A percentile compares a stretch with the other conserved stretches of the same genome.
Evolutionary conservation across 176 grass and related monocot genomes (phyloP).

Genomic region (Carex littledalei): DNA sequence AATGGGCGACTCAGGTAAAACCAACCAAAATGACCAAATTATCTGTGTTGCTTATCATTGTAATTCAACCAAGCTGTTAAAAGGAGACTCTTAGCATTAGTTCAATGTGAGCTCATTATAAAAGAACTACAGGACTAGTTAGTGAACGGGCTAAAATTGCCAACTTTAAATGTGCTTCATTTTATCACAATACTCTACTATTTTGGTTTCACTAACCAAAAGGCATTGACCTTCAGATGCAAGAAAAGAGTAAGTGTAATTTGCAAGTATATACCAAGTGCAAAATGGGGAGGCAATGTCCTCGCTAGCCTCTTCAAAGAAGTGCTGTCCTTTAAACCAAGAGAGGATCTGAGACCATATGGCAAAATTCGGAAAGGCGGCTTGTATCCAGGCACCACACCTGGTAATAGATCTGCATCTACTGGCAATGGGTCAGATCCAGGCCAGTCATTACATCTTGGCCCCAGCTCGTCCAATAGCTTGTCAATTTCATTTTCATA

Average conservation of each 20-base stretch:
- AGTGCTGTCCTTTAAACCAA: slow-evolving; percentile 60
- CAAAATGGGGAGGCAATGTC: slow-evolving; percentile 82
- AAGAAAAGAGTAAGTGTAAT: background rate
- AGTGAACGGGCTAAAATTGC: background rate
- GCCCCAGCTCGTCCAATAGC: slow-evolving; percentile 74
- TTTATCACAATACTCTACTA: background rate
- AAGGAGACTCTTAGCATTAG: background rate
- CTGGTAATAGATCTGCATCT: slow-evolving; percentile 83
- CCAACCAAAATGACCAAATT: slow-evolving; percentile 1
- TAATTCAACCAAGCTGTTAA: background rate
- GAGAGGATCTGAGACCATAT: slow-evolving; percentile 53
- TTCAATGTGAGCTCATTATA: background rate
- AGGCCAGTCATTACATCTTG: slow-evolving; percentile 83
- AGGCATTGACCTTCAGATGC: background rate
- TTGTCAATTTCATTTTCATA: slow-evolving; percentile 88
- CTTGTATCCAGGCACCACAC: slow-evolving; percentile 52
- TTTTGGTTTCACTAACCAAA: background rate
- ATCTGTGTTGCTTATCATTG: background rate
- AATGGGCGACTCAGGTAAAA: background rate
- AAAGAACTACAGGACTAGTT: background rate
- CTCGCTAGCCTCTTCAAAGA: slow-evolving; percentile 70
- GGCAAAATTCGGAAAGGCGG: slow-evolving; percentile 87
- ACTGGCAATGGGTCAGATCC: slow-evolving; percentile 66
- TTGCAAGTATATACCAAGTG: slow-evolving; percentile 50
- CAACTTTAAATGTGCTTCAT: background rate